These are phyloP conservation scores for Orobanche coerulescens DNA, from an alignment of 257 asterid genomes.

Conservation along the genomic window DNA sequence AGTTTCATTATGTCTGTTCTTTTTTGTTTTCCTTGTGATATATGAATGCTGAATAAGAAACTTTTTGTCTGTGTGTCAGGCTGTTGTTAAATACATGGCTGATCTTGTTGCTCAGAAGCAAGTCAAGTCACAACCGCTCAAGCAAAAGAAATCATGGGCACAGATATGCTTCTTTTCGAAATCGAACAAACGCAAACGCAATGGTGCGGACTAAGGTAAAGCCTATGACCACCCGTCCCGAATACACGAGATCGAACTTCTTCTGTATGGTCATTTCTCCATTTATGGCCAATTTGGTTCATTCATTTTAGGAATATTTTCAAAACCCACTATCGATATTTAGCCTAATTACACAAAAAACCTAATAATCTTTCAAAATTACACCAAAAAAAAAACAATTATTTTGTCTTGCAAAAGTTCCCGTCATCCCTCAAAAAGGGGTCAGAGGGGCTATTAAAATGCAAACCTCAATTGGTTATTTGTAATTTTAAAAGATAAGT, in stretches of 20 bases:
- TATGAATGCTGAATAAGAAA: conserved; percentile 15
- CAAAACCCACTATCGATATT: too few species aligned
- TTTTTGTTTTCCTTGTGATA: not conserved
- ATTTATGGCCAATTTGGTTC: conserved; percentile 12
- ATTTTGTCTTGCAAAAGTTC: too few species aligned
- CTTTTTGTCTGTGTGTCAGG: conserved; percentile 35
- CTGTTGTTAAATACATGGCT: conserved; percentile 68
- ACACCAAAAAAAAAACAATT: too few species aligned
- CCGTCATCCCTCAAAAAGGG: too few species aligned
- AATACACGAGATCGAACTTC: conserved; percentile 7
- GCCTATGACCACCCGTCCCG: conserved; percentile 19
- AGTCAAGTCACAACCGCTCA: conserved; percentile 45
- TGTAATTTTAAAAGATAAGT: too few species aligned
- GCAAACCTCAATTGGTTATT: too few species aligned
- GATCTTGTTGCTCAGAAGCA: conserved; percentile 62
- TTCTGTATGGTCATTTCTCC: conserved; percentile 30
- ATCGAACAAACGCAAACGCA: conserved; percentile 81
- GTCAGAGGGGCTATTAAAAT: too few species aligned
- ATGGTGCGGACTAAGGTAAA: conserved; percentile 33
- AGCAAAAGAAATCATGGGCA: conserved; percentile 78
- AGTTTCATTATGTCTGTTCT: not conserved
- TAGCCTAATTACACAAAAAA: too few species aligned
- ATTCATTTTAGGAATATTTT: not conserved
- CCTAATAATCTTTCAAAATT: too few species aligned
- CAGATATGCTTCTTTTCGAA: conserved; percentile 59